These are phyloP conservation scores for Penicillium simplicissimum DNA, from an alignment of 495 filamentous ascomycete species.

Conservation along the genomic window DNA sequence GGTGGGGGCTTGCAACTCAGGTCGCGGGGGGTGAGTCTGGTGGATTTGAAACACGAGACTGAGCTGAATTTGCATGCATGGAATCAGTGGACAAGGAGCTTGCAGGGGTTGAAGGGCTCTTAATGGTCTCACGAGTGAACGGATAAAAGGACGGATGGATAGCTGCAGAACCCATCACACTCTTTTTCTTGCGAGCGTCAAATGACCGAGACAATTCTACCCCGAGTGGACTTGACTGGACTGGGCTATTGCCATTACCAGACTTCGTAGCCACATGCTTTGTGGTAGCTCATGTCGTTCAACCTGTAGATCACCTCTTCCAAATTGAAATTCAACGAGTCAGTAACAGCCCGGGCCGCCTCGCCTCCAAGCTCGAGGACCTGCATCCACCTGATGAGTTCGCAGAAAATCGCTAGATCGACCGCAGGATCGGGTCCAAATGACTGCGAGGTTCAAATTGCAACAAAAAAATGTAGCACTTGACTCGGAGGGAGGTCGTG, in stretches of 20 bases:
- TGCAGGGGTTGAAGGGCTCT: not conserved
- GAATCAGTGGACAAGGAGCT: not conserved
- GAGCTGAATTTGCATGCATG: not conserved
- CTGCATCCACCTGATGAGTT: constrained; percentile 4
- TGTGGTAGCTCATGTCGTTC: not conserved
- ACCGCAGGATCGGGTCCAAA: constrained; percentile 21
- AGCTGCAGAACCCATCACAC: constrained; percentile 19
- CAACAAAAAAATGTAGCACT: not conserved
- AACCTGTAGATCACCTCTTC: not conserved
- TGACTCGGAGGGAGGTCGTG: not conserved
- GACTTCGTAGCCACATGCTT: not conserved
- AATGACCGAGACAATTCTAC: constrained; percentile 13
- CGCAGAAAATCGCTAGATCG: constrained; percentile 5
- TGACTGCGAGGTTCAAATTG: constrained; percentile 9
- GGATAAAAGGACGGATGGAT: not conserved
- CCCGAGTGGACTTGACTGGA: not conserved
- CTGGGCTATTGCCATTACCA: not conserved
- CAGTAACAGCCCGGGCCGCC: not conserved
- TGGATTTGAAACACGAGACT: not conserved
- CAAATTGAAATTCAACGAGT: too few species aligned
- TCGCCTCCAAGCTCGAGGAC: not conserved
- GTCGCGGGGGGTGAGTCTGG: not conserved
- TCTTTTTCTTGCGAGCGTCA: constrained; percentile 11
- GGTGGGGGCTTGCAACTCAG: not conserved
- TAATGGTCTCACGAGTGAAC: not conserved